Base-by-base conservation (phyloP, 257 asterid species). In the Solanum paucissectum region DNA sequence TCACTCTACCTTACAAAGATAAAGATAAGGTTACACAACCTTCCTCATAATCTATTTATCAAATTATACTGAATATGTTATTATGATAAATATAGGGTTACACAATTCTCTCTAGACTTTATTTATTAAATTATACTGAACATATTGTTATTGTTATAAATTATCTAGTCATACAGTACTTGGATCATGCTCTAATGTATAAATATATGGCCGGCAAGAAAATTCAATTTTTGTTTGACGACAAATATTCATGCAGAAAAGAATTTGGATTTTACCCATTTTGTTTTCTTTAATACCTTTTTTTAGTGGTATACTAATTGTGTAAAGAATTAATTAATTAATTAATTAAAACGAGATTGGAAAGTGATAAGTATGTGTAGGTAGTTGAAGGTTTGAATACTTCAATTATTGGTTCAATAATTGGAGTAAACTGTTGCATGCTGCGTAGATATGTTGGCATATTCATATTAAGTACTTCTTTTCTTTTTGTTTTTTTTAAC, bases 401-500 rank as follows among this genome's bases (percentile, higher is more conserved):
- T 68, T 85, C 87, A 85, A 85, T 85, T 85, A 85, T 85, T 85
- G 87, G 81, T 66, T 85, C 87, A 85, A 85, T 85, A 85, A 85
- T 85, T 85, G 87, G 64, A 85, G 81, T 36, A 69, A 64, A 62
- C 87, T 85, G 77, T 66, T 64, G 84, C 62, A 42, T 79, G 64
- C 62, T 62, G 42, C 81, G 32, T 13, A 74, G 40, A 66, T 71
- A 32, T 32, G 37, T 14, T 66, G 87, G 23, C 81, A 29, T 66
- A 40, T 23, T 38, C 42, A 85, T 32, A 37, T 13, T n/a, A n/a
- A n/a, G n/a, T 84, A 60, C 33, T 60, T 42, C n/a, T 32, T 64
- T 84, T 23, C 6, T 84, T 36, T 58, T 21, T 60, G 4, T 33
- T 55, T 83, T 49, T 55, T 83, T 83, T 55, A 3, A 83, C 74